phyloP scores from a whole-genome alignment of 169 alveolate genomes.

The Haemoproteus tartakovskyi region DNA sequence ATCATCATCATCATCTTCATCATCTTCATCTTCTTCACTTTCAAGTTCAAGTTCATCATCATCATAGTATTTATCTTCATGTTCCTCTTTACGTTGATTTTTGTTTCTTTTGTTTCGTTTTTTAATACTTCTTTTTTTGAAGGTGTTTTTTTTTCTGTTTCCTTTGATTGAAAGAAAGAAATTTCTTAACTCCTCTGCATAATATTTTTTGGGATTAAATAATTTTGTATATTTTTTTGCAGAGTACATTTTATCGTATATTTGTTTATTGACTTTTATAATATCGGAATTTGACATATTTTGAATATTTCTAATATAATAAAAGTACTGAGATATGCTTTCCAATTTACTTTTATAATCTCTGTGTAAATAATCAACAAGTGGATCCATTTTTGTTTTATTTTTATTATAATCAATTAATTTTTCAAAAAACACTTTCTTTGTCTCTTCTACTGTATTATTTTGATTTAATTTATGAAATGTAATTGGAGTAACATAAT shows the following conservation, averaged over 20 bases:
- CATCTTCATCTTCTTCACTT: constrained; percentile 1
- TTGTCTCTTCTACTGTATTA: constrained; percentile 28
- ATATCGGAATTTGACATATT: not conserved
- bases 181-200: constrained; percentile 8
- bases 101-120: not conserved
- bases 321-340: constrained; percentile 27
- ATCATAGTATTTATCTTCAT: not conserved
- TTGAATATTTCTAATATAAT: constrained; percentile 1
- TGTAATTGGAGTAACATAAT: constrained; percentile 24
- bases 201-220: constrained; percentile 17
- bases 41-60: not conserved
- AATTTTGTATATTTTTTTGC: constrained; percentile 10
- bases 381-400: not conserved
- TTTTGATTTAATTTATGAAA: constrained; percentile 22
- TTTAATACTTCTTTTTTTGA: not conserved
- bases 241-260: constrained; percentile 21
- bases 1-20: constrained; percentile 36
- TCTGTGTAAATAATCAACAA: constrained; percentile 37
- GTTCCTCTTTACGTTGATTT: not conserved
- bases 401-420: constrained; percentile 9
- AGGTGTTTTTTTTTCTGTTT: not conserved
- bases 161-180: not conserved
- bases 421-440: constrained; percentile 14
- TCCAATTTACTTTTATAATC: constrained; percentile 39
- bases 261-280: constrained; percentile 3